Evolutionary conservation across 352 stramenopile genomes (phyloP).

Genomic region (Pythium diclinum): DNA sequence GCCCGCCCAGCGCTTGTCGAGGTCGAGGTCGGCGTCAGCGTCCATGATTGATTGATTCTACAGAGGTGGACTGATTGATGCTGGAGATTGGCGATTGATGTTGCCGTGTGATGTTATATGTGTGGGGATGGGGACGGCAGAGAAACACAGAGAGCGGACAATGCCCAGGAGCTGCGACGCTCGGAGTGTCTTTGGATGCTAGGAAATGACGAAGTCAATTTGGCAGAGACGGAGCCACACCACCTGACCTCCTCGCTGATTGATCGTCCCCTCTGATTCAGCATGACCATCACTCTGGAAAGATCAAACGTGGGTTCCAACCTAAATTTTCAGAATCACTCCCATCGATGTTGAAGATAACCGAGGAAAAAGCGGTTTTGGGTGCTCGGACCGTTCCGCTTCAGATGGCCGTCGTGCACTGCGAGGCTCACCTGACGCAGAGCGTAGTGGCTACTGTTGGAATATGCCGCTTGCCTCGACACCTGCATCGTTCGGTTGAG

Average conservation of each 20-base stretch:
- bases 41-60: slow-evolving; percentile 29
- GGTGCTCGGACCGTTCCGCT: background rate
- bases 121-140: no score
- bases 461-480: background rate
- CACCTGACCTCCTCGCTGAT: no score
- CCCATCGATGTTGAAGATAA: no score
- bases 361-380: no score
- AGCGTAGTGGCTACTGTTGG: background rate
- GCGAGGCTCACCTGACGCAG: background rate
- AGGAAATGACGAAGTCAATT: no score
- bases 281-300: background rate
- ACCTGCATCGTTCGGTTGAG: background rate
- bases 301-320: background rate
- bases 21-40: slow-evolving; percentile 1
- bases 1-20: slow-evolving; percentile 21
- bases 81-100: no score
- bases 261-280: background rate
- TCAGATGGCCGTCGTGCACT: background rate
- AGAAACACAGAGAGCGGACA: background rate
- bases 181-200: no score
- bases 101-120: no score
- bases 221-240: background rate
- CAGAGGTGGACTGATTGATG: no score
- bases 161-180: background rate
- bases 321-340: background rate